Conservation (phyloP, 2,329 filamentous ascomycete species). For the Cryphonectria radicalis region DNA sequence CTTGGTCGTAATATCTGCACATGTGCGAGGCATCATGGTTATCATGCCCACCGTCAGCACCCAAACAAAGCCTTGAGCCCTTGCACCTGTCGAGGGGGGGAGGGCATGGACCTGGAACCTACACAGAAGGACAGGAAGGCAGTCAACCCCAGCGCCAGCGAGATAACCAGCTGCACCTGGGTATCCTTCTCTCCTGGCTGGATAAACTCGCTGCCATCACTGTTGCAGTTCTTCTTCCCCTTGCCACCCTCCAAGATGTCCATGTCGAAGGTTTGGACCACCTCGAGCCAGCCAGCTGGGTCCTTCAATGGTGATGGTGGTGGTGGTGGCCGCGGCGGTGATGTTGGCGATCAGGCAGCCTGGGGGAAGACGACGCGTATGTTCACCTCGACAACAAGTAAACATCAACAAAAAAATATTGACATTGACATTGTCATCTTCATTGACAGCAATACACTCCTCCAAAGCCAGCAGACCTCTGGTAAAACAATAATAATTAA, state of each 20-base stretch:
- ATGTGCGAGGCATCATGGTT: not conserved
- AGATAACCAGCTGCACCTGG: conserved; percentile 72
- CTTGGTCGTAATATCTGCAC: conserved; percentile 78
- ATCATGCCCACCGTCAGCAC: conserved; percentile 15
- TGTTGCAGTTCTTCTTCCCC: conserved; percentile 25
- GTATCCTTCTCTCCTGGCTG: conserved; percentile 50
- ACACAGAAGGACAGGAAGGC: conserved; percentile 81
- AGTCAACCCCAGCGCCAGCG: conserved; percentile 68
- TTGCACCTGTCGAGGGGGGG: not conserved
- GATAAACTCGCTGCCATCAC: conserved; percentile 36
- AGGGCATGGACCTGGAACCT: conserved; percentile 39
- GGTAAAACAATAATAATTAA: not conserved
- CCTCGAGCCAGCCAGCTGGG: not conserved
- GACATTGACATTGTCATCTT: not conserved
- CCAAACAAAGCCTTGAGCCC: not conserved
- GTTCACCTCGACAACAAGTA: not conserved
- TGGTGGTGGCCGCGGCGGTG: not conserved
- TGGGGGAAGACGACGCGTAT: not conserved
- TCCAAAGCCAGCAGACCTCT: not conserved
- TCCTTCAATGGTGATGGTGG: not conserved
- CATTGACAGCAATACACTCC: not conserved
- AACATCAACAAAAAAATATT: not conserved
- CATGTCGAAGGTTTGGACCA: not conserved
- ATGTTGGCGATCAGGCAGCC: not conserved
- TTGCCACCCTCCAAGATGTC: conserved; percentile 24